Evolutionary conservation across 805 yeast genomes (phyloP), one percentile per base, ranked within the genome.

Genomic region (Wickerhamiella slavikovae): DNA sequence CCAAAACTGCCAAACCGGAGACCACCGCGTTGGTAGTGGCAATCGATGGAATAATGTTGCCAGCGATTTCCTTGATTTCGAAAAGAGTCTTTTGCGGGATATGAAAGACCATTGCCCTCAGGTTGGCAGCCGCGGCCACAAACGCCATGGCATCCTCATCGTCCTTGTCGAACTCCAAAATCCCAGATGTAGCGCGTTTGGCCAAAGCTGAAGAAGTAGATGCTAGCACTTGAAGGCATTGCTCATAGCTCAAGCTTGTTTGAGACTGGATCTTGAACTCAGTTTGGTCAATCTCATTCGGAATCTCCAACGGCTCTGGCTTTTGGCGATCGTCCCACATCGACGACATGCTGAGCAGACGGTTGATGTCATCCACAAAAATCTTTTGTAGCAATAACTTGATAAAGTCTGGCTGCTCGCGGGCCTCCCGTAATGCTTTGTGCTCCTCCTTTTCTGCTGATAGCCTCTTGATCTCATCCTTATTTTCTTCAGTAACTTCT

Each of bases 21-120:
- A 89, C 72, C 10, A 89, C 73, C 1, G 98, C 96, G 49, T 89
- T 89, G 3, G 95, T 85, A 2, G 98, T 89, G 4, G 98, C 96
- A 41, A 91, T 83, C 0, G 98, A 98, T 0, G 99, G 98, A 24
- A 89, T 89, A 42, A 89, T 89, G 50, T 85, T 89, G 4, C 99
- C 99, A 0, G 98, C 98, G 38, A 85, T 82, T 33, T 56, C 91
- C 48, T 89, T 89, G 36, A 77, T 67, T 35, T 80, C 93, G 46
- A 91, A 89, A 26, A 66, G 67, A 24, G 57, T 54, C 32, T 71
- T 76, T 27, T 77, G 92, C 46, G 75, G 74, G 44, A 89, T 60
- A 1, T 93, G 94, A 49, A 77, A 89, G 41, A 82, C 73, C 49
- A 52, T 73, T 0, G 96, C 94, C 46, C 85, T 71, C 41, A 89